Conservation (phyloP, 352 stramenopile genomes). For the Paralagenidium karlingii region DNA sequence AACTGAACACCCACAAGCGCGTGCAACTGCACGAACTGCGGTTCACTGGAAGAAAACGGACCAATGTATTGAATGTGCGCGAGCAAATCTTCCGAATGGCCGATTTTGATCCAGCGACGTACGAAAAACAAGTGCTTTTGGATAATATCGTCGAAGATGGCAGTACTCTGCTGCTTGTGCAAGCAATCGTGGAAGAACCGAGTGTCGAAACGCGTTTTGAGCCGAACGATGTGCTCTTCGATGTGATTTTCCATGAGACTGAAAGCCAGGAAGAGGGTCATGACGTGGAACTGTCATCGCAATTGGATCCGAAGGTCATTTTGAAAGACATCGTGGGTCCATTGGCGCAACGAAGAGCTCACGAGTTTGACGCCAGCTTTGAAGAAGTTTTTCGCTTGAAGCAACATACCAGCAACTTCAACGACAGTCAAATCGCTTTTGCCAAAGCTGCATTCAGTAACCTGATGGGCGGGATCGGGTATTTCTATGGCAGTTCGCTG, state of each 20-base stretch:
- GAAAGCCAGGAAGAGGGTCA: neutral
- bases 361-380: constrained; percentile 50
- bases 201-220: constrained; percentile 17
- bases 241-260: constrained; percentile 54
- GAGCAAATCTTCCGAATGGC: constrained; percentile 35
- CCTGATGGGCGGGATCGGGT: constrained; percentile 80
- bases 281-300: too few relatives aligned
- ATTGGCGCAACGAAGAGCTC: too few relatives aligned
- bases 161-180: constrained; percentile 53
- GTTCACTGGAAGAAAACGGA: constrained; percentile 38
- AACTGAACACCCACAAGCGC: constrained; percentile 22
- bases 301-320: constrained; percentile 2
- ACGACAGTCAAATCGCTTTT: constrained; percentile 47
- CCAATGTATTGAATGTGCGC: constrained; percentile 62
- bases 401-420: constrained; percentile 14
- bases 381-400: constrained; percentile 34
- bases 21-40: constrained; percentile 30
- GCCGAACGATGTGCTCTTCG: constrained; percentile 34
- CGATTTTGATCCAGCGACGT: constrained; percentile 7
- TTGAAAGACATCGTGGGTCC: constrained; percentile 1
- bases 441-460: constrained; percentile 83
- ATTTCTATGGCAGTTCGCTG: constrained; percentile 81
- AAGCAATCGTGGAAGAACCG: constrained; percentile 38
- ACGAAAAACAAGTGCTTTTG: constrained; percentile 38
- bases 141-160: constrained; percentile 59